Evolutionary conservation across 352 stramenopile species (phyloP).

Genomic region (Plasmopara muralis): DNA sequence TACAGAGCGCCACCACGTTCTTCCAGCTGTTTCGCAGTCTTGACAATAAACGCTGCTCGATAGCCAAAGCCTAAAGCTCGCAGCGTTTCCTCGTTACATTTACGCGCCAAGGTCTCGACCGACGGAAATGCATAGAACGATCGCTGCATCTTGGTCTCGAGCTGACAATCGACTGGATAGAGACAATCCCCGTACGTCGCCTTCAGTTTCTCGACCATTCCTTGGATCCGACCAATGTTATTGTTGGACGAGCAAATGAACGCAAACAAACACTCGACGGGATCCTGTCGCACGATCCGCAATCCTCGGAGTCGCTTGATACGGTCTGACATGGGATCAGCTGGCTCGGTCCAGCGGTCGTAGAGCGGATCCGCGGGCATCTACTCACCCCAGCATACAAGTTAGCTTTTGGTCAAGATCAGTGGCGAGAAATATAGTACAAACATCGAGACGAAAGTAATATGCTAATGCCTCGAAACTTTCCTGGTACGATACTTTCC

Average conservation of each 20-base stretch:
- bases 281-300: slow-evolving; percentile 91
- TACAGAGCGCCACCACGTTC: slow-evolving; percentile 55
- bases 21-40: slow-evolving; percentile 68
- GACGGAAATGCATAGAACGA: slow-evolving; percentile 89
- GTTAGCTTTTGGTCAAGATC: neutral
- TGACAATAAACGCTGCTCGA: slow-evolving; percentile 82
- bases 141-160: neutral
- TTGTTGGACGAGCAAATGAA: slow-evolving; percentile 99
- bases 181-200: slow-evolving; percentile 80
- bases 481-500: slow-evolving; percentile 37
- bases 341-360: slow-evolving; percentile 60
- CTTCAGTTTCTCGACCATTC: slow-evolving; percentile 90
- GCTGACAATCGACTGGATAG: slow-evolving; percentile 6
- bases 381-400: slow-evolving; percentile 3
- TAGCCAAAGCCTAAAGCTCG: slow-evolving; percentile 86
- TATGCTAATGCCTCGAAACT: slow-evolving; percentile 42
- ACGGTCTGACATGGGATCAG: slow-evolving; percentile 62
- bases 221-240: slow-evolving; percentile 95
- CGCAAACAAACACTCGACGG: slow-evolving; percentile 93
- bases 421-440: neutral
- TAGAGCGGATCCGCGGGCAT: slow-evolving; percentile 49
- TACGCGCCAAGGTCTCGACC: slow-evolving; percentile 51
- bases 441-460: slow-evolving; percentile 89
- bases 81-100: slow-evolving; percentile 81
- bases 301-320: slow-evolving; percentile 80